Percentiles rank a stretch among this genome's conserved stretches.
Evolutionary conservation across 202 grass and related monocot genomes (phyloP).

Genomic region (Eragrostis tef): DNA sequence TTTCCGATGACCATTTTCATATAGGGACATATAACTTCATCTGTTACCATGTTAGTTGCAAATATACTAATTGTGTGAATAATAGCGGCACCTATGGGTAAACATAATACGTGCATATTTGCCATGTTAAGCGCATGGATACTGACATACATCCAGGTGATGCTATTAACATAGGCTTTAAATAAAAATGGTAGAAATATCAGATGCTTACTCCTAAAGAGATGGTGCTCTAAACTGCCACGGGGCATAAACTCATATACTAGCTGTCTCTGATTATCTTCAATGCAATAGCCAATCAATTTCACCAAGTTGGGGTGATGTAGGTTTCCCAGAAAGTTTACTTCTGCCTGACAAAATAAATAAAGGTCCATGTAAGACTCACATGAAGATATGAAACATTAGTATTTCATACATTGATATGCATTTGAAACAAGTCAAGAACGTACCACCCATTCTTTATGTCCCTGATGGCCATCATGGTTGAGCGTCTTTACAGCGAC

Average conservation of each 20-base stretch:
- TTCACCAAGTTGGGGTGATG: conserved; percentile 63
- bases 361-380: background rate
- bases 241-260: conserved; percentile 71
- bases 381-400: conserved; percentile 16
- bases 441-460: background rate
- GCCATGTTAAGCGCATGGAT: background rate
- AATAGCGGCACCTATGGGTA: background rate
- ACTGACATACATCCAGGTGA: background rate
- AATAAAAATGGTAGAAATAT: conserved; percentile 2
- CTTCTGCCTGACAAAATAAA: conserved; percentile 60
- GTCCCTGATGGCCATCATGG: no score
- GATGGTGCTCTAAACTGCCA: conserved; percentile 67
- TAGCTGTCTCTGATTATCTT: conserved; percentile 61
- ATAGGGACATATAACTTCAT: background rate
- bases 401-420: background rate
- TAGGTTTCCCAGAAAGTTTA: conserved; percentile 65
- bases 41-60: background rate
- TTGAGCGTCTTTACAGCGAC: no score
- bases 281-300: conserved; percentile 67
- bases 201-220: conserved; percentile 56
- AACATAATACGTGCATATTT: background rate
- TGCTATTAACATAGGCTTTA: background rate
- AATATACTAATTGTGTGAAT: background rate
- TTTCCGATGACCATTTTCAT: background rate
- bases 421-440: background rate